Evolutionary conservation across 108 stramenopile genomes (phyloP), one percentile per base, ranked within the genome.

Genomic region (Nannochloropsis salina): DNA sequence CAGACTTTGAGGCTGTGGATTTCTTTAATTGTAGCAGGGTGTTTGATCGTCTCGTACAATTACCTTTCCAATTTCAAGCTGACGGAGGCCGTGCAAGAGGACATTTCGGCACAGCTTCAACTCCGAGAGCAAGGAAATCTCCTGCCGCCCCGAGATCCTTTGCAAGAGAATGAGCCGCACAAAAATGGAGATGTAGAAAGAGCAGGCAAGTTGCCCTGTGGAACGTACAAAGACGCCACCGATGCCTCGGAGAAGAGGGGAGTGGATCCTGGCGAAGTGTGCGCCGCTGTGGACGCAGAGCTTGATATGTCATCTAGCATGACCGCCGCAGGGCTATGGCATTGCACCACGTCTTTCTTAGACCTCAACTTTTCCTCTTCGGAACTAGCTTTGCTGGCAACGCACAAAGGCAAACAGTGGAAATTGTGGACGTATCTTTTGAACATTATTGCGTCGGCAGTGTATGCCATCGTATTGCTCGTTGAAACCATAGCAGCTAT

Each of bases 381-480:
- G n/a, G 61, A 74, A n/a, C 61, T 74, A n/a, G 61, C 61, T 15
- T 74, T 74, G 8, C 61, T 74, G 61, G n/a, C 61, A n/a, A 15
- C n/a, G 61, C 20, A 74, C n/a, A 74, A 74, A n/a, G 61, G 61
- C 15, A 74, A 74, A n/a, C 61, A 74, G 61, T 74, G 61, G 61
- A 74, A 74, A n/a, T 74, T 74, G 61, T 15, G 61, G 20, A 74
- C 61, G 8, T 74, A 74, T n/a, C 61, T 74, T 15, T 74, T 74
- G 61, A 74, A 74, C n/a, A 15, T 74, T 1, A n/a, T 74, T 15
- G 61, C 61, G 15, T 74, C 6, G 4, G 61, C 61, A 1, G 15
- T 74, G 20, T 74, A 74, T 74, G 61, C 61, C 6, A n/a, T 6
- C 61, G n/a, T 74, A n/a, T n/a, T 74, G 61, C n/a, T 74, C 2